Conservation (phyloP, 306 rosid species). For the Casuarina equisetifolia region DNA sequence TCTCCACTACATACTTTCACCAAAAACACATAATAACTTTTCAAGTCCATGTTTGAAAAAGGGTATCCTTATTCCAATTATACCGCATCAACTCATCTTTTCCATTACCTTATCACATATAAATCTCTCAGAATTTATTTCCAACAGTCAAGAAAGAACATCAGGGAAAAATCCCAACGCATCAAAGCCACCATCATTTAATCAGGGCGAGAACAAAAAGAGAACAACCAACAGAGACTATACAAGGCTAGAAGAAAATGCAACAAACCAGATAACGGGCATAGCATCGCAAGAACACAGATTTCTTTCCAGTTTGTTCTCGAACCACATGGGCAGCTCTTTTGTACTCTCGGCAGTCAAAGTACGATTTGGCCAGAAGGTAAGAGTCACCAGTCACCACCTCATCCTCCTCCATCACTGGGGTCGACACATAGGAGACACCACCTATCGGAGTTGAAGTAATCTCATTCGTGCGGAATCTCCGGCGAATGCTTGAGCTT, state of each 20-base stretch:
- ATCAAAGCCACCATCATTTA: slow-evolving; percentile 11
- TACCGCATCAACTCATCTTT: not conserved
- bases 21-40: not conserved
- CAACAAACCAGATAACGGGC: slow-evolving; percentile 76
- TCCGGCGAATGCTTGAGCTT: slow-evolving; percentile 89
- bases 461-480: slow-evolving; percentile 64
- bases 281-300: slow-evolving; percentile 75
- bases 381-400: slow-evolving; percentile 73
- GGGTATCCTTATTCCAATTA: not conserved
- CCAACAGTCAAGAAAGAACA: not conserved
- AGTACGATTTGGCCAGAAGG: slow-evolving; percentile 84
- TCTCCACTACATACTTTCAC: not conserved
- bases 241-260: slow-evolving; percentile 6
- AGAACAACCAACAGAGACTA: slow-evolving; percentile 4
- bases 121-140: not conserved
- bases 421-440: slow-evolving; percentile 79
- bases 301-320: slow-evolving; percentile 72
- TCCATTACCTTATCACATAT: not conserved
- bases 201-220: slow-evolving; percentile 4
- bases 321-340: slow-evolving; percentile 91
- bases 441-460: slow-evolving; percentile 64
- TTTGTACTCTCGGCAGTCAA: slow-evolving; percentile 84
- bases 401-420: slow-evolving; percentile 93
- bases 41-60: not conserved
- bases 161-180: not conserved